These are phyloP conservation scores for Boletus smithii DNA, from an alignment of 1,284 basidiomycete species.

Conservation along the genomic window DNA sequence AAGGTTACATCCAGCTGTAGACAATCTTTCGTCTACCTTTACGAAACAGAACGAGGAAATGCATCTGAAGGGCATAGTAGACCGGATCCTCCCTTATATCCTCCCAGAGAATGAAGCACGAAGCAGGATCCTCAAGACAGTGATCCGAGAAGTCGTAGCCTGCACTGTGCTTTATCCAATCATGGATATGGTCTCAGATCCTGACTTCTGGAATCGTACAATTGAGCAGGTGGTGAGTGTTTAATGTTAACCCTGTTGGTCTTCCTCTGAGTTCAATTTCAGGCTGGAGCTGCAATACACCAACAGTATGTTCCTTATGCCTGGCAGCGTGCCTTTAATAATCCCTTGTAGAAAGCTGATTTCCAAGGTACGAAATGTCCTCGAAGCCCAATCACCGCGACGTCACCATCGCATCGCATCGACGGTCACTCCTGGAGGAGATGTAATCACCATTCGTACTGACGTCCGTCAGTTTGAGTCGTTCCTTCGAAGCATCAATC, in stretches of 20 bases:
- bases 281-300: constrained; percentile 87
- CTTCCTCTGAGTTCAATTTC: constrained; percentile 6
- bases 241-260: not conserved
- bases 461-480: constrained; percentile 83
- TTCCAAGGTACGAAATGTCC: constrained; percentile 77
- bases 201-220: constrained; percentile 93
- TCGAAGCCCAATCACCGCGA: constrained; percentile 74
- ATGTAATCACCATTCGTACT: constrained; percentile 73
- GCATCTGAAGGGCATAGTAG: constrained; percentile 73
- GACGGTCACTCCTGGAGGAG: constrained; percentile 44
- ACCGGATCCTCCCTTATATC: constrained; percentile 65
- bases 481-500: constrained; percentile 81
- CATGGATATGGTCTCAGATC: constrained; percentile 90
- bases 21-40: constrained; percentile 82
- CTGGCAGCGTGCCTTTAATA: constrained; percentile 4
- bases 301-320: constrained; percentile 66
- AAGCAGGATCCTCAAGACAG: constrained; percentile 69
- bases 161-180: constrained; percentile 82
- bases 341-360: constrained; percentile 62
- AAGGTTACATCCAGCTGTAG: constrained; percentile 75
- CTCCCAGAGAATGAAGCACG: constrained; percentile 74
- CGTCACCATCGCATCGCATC: constrained; percentile 42
- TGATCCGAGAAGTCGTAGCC: constrained; percentile 79
- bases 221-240: constrained; percentile 83
- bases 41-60: constrained; percentile 87